These are phyloP conservation scores for Dothidotthia symphoricarpi DNA, from an alignment of 2,329 filamentous ascomycete genomes.

Conservation along the genomic window DNA sequence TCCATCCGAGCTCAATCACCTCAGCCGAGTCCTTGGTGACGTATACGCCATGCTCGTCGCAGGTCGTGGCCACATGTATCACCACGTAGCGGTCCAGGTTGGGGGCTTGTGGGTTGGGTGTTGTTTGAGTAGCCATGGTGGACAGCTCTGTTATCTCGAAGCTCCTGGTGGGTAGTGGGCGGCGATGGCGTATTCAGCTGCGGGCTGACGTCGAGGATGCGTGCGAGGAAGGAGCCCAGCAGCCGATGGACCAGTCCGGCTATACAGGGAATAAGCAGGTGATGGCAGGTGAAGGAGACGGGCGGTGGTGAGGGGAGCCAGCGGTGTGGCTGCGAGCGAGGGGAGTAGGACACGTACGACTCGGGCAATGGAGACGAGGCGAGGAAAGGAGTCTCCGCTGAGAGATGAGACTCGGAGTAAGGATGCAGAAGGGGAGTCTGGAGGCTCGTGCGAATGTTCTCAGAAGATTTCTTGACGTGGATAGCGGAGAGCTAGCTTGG, in stretches of 20 bases:
- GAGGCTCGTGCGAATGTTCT: conserved; percentile 28
- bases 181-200: conserved; percentile 10
- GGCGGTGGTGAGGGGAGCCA: conserved; percentile 15
- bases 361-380: conserved; percentile 19
- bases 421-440: conserved; percentile 29
- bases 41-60: conserved; percentile 98
- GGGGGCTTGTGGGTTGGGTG: conserved; percentile 33
- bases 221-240: conserved; percentile 10
- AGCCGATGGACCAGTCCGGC: conserved; percentile 4
- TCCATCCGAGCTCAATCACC: conserved; percentile 99
- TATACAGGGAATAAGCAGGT: conserved; percentile 9
- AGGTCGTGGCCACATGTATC: conserved; percentile 97
- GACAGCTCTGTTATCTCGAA: conserved; percentile 8
- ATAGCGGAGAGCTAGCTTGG: conserved; percentile 28
- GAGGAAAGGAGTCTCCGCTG: conserved; percentile 13
- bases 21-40: conserved; percentile 99
- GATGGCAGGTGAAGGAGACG: conserved; percentile 24
- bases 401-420: conserved; percentile 26
- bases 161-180: too few species aligned
- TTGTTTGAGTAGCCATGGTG: conserved; percentile 30
- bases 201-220: conserved; percentile 10
- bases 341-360: conserved; percentile 16
- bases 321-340: conserved; percentile 17
- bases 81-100: conserved; percentile 91
- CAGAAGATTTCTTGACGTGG: conserved; percentile 34